Conservation (phyloP, 2,329 filamentous ascomycete species). For the Parastagonospora avenae region DNA sequence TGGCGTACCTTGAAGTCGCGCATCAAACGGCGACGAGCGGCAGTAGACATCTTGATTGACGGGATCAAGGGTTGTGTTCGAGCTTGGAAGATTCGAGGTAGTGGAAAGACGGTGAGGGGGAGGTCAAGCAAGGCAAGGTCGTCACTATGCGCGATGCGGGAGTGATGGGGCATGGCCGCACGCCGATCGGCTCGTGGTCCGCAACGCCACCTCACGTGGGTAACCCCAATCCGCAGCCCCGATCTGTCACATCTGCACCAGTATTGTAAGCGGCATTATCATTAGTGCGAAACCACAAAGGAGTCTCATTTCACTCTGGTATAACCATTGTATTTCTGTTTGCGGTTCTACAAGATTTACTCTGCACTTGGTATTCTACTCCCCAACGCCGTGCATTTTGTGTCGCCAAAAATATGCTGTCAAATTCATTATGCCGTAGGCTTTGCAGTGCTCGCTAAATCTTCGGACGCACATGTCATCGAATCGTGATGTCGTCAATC, state of each 20-base stretch:
- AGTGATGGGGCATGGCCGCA: not conserved
- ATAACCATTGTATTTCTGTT: too few relatives aligned
- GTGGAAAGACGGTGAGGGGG: not conserved
- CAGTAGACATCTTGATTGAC: slow-evolving; percentile 73
- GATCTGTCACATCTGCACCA: not conserved
- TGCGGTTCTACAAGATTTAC: not conserved
- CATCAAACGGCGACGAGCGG: slow-evolving; percentile 94
- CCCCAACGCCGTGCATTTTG: slow-evolving; percentile 3
- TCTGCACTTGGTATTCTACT: not conserved
- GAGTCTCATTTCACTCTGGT: too few relatives aligned
- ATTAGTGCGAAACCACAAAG: not conserved
- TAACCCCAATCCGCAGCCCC: not conserved
- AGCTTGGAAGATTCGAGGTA: not conserved
- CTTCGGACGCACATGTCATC: not conserved
- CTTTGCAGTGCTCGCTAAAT: not conserved
- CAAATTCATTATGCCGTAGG: not conserved
- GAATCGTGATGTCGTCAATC: slow-evolving; percentile 3
- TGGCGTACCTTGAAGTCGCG: slow-evolving; percentile 92
- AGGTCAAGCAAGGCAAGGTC: not conserved
- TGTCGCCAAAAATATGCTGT: not conserved
- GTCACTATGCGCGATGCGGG: slow-evolving; percentile 7
- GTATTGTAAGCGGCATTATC: not conserved
- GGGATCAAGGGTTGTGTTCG: not conserved
- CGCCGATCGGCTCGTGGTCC: not conserved
- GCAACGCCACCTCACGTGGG: slow-evolving; percentile 6